Evolutionary conservation across 1,139 yeast genomes (phyloP).

Genomic region (Yamadazyma oceani): DNA sequence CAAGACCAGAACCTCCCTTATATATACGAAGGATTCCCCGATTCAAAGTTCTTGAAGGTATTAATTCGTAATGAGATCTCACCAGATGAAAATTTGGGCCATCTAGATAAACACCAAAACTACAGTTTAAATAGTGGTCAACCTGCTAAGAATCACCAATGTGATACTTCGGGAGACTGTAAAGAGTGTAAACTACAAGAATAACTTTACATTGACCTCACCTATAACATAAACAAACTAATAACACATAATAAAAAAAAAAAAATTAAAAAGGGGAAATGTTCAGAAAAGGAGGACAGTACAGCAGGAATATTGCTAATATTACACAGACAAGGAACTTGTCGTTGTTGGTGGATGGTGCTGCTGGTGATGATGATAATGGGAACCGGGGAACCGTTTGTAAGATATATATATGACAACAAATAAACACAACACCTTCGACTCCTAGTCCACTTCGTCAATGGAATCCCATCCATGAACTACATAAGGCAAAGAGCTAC

Average conservation of each 20-base stretch:
- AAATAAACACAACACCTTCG: too few species aligned
- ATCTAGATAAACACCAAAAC: conserved; percentile 26
- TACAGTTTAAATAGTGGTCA: conserved; percentile 6
- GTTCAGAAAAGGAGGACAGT: too few species aligned
- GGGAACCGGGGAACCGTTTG: too few species aligned
- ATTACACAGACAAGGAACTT: too few species aligned
- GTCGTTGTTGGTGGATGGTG: too few species aligned
- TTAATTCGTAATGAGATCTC: conserved; percentile 33
- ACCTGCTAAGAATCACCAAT: too few species aligned
- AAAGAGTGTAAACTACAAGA: conserved; percentile 6
- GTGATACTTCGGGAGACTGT: conserved; percentile 3
- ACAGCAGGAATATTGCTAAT: too few species aligned
- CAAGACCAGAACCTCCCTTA: conserved; percentile 27
- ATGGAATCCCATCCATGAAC: conserved; percentile 44
- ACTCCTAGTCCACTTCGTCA: conserved; percentile 19
- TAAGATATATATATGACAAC: too few species aligned
- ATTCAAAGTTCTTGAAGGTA: conserved; percentile 40
- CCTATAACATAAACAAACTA: neutral
- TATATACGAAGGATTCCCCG: conserved; percentile 48
- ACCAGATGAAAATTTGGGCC: conserved; percentile 35
- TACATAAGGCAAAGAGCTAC: conserved; percentile 44
- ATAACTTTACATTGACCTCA: neutral
- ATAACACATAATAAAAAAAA: neutral
- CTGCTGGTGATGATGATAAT: too few species aligned
- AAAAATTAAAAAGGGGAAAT: too few species aligned